These are phyloP conservation scores for Penicillium argentinense DNA, from an alignment of 495 filamentous ascomycete genomes.

Conservation along the genomic window DNA sequence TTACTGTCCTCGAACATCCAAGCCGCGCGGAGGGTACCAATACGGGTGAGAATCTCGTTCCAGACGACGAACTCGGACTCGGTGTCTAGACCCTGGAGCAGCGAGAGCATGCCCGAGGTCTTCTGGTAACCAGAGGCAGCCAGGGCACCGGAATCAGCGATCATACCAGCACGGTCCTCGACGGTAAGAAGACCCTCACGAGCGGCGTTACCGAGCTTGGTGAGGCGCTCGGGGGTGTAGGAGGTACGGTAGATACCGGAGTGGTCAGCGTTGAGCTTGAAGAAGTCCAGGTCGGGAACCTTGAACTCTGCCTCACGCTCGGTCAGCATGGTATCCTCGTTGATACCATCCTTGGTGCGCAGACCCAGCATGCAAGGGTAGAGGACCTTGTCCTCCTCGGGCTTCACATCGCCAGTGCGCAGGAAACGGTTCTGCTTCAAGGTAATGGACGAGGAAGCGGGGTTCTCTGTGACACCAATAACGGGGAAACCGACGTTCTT, in stretches of 20 bases:
- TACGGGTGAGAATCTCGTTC: slow-evolving; percentile 81
- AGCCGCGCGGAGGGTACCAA: slow-evolving; percentile 71
- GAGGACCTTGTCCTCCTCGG: slow-evolving; percentile 71
- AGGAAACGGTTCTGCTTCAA: slow-evolving; percentile 70
- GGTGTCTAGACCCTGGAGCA: slow-evolving; percentile 78
- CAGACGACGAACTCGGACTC: slow-evolving; percentile 93
- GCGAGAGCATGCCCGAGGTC: slow-evolving; percentile 82
- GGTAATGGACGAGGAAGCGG: slow-evolving; percentile 42
- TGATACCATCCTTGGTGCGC: slow-evolving; percentile 57
- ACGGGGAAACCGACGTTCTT: slow-evolving; percentile 69
- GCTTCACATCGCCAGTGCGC: slow-evolving; percentile 63
- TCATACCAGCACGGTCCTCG: slow-evolving; percentile 92
- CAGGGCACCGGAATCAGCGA: slow-evolving; percentile 90
- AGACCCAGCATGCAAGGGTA: slow-evolving; percentile 63
- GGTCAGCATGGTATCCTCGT: slow-evolving; percentile 61
- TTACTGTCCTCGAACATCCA: slow-evolving; percentile 86
- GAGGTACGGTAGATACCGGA: slow-evolving; percentile 64
- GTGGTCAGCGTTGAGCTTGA: slow-evolving; percentile 69
- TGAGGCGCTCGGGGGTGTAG: slow-evolving; percentile 59
- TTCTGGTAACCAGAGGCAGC: slow-evolving; percentile 89
- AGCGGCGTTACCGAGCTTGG: slow-evolving; percentile 72
- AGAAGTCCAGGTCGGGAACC: slow-evolving; percentile 61
- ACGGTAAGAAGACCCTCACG: slow-evolving; percentile 83
- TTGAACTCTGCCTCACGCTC: slow-evolving; percentile 74
- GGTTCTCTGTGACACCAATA: slow-evolving; percentile 58